phyloP scores from a whole-genome alignment of 148 eudicot species.

The Amaranthus hypochondriacus region DNA sequence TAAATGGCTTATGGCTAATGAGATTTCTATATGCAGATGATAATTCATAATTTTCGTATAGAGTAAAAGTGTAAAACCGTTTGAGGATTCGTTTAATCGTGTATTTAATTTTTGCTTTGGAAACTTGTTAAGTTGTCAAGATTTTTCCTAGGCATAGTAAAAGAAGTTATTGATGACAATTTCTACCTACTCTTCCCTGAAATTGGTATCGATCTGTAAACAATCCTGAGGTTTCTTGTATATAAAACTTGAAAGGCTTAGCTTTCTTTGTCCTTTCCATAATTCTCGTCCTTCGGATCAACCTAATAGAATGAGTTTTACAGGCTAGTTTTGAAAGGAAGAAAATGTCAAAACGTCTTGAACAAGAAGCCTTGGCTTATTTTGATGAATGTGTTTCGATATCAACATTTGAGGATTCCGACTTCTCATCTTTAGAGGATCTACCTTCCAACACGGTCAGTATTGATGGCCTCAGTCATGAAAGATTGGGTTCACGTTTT shows the following conservation, averaged over 20 bases:
- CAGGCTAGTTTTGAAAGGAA: constrained; percentile 85
- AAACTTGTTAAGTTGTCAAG: not conserved
- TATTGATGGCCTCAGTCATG: constrained; percentile 21
- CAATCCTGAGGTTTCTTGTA: not conserved
- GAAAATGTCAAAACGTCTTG: constrained; percentile 66
- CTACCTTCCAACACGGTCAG: constrained; percentile 38
- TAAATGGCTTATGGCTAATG: not conserved
- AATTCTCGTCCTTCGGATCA: not conserved
- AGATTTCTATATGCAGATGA: not conserved
- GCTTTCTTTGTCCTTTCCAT: not conserved
- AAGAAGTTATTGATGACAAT: not conserved
- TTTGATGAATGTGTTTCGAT: constrained; percentile 98
- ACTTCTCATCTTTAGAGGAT: constrained; percentile 92
- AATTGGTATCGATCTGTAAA: not conserved
- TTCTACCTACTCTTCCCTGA: not conserved
- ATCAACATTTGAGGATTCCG: constrained; percentile 94
- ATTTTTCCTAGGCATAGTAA: not conserved
- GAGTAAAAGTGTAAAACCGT: not conserved
- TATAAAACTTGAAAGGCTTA: not conserved
- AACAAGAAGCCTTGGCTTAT: constrained; percentile 91
- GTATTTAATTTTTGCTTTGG: not conserved
- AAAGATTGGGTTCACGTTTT: constrained; percentile 13
- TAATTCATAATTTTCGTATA: not conserved
- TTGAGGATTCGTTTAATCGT: not conserved
- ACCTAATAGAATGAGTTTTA: constrained; percentile 2